Evolutionary conservation across 768 basidiomycete genomes (phyloP).

Genomic region (Suillus alpinus): DNA sequence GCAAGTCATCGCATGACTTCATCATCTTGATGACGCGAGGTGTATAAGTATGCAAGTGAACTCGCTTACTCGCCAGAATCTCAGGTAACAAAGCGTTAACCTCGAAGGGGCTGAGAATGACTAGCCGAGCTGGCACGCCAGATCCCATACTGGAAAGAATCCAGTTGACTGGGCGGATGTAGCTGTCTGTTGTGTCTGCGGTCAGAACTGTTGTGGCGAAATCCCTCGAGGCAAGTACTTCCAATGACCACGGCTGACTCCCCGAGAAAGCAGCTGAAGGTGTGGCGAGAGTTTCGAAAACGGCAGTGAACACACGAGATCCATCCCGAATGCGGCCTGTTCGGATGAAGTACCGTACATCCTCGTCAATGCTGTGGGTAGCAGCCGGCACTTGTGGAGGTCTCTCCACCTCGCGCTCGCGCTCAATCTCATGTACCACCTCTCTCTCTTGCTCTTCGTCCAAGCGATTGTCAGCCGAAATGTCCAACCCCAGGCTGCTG

Average conservation of each 20-base stretch:
- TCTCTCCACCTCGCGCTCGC: slow-evolving; percentile 36
- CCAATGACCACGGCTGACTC: slow-evolving; percentile 14
- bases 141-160: slow-evolving; percentile 35
- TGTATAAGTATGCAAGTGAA: slow-evolving; percentile 42
- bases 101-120: slow-evolving; percentile 42
- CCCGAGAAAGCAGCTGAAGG: slow-evolving; percentile 17
- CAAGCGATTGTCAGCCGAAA: slow-evolving; percentile 19
- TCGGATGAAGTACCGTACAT: slow-evolving; percentile 27
- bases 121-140: slow-evolving; percentile 24
- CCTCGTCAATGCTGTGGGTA: slow-evolving; percentile 22
- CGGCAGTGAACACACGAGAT: slow-evolving; percentile 18
- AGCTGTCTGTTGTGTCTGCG: slow-evolving; percentile 24
- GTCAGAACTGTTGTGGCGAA: slow-evolving; percentile 9
- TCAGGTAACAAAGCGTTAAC: slow-evolving; percentile 36
- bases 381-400: slow-evolving; percentile 29
- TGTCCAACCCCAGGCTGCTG: slow-evolving; percentile 24
- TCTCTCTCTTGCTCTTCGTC: slow-evolving; percentile 51
- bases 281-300: slow-evolving; percentile 11
- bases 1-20: slow-evolving; percentile 34
- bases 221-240: slow-evolving; percentile 15
- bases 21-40: slow-evolving; percentile 34
- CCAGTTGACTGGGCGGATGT: slow-evolving; percentile 43
- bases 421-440: slow-evolving; percentile 39
- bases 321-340: slow-evolving; percentile 21
- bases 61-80: slow-evolving; percentile 30